phyloP scores from a whole-genome alignment of 108 stramenopile genomes.

The Seminavis robusta region DNA sequence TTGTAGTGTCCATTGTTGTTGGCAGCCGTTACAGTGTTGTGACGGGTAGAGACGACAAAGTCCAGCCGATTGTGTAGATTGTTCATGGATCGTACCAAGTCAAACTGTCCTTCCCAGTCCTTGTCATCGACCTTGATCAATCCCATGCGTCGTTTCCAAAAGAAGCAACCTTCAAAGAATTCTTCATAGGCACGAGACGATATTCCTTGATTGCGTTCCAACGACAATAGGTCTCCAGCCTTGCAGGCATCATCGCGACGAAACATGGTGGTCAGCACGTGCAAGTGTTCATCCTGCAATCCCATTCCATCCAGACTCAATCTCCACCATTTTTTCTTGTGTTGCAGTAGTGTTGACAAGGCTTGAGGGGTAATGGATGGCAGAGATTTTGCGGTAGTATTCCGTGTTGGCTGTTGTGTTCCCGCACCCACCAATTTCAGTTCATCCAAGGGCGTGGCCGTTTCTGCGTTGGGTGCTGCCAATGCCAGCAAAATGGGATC shows the following conservation, averaged over 20 bases:
- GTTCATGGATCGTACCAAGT: slow-evolving; percentile 18
- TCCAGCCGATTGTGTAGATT: slow-evolving; percentile 12
- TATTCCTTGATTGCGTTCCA: slow-evolving; percentile 5
- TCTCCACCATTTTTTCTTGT: slow-evolving; percentile 15
- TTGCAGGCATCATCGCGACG: background rate
- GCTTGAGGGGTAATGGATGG: background rate
- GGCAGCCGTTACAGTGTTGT: too few relatives aligned
- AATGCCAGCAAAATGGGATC: slow-evolving; percentile 1
- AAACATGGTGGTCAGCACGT: background rate
- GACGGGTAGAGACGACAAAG: background rate
- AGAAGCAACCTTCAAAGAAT: slow-evolving; percentile 6
- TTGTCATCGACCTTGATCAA: slow-evolving; percentile 13
- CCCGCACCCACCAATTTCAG: slow-evolving; percentile 1
- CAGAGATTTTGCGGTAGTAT: background rate
- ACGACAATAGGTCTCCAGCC: slow-evolving; percentile 11
- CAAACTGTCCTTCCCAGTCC: slow-evolving; percentile 12
- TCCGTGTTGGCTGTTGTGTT: background rate
- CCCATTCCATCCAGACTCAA: slow-evolving; percentile 10
- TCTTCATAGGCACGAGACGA: background rate
- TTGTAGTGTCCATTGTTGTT: too few relatives aligned
- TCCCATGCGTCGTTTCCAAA: slow-evolving; percentile 12
- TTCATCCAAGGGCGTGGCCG: slow-evolving; percentile 2
- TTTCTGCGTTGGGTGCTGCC: background rate
- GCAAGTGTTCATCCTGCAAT: slow-evolving; percentile 8
- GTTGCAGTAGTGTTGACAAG: background rate